Evolutionary conservation across 2,329 filamentous ascomycete genomes (phyloP).

Genomic region (Helotiales sp.): DNA sequence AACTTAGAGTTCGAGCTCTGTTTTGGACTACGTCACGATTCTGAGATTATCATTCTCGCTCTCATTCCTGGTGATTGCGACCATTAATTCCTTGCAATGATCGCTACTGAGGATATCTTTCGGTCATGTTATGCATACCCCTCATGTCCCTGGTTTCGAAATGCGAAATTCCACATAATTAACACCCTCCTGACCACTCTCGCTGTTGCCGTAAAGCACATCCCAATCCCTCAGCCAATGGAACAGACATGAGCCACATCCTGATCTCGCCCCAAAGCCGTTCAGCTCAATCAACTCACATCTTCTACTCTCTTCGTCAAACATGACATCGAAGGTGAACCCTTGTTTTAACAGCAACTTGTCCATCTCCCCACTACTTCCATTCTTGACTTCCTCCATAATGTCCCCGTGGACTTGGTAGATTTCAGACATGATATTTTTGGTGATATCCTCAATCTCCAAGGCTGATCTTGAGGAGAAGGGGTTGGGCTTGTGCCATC

Average conservation of each 20-base stretch:
- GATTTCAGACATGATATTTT: conserved; percentile 25
- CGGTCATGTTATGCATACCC: too few species aligned
- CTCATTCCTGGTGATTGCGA: too few species aligned
- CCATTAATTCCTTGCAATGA: too few species aligned
- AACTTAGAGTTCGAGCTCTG: too few species aligned
- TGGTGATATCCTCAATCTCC: conserved; percentile 14
- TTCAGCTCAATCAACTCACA: conserved; percentile 45
- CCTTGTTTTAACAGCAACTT: conserved; percentile 39
- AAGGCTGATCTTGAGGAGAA: conserved; percentile 19
- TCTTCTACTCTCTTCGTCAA: conserved; percentile 31
- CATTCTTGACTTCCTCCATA: conserved; percentile 9
- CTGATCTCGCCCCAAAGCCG: conserved; percentile 44
- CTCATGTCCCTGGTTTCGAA: background rate
- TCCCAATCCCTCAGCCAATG: conserved; percentile 43
- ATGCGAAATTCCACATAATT: conserved; percentile 35
- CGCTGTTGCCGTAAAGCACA: conserved; percentile 37
- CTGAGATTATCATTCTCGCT: too few species aligned
- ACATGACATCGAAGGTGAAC: conserved; percentile 45
- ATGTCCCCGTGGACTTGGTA: conserved; percentile 31
- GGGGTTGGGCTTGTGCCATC: conserved; percentile 40
- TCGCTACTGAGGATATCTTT: too few species aligned
- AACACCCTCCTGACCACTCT: background rate
- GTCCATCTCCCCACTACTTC: conserved; percentile 18
- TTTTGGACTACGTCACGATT: too few species aligned
- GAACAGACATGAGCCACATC: conserved; percentile 47